Percentiles rank a stretch among this genome's conserved stretches.
Conservation (phyloP, 139 green algal genomes). For the Chlamydomonas asymmetrica region DNA sequence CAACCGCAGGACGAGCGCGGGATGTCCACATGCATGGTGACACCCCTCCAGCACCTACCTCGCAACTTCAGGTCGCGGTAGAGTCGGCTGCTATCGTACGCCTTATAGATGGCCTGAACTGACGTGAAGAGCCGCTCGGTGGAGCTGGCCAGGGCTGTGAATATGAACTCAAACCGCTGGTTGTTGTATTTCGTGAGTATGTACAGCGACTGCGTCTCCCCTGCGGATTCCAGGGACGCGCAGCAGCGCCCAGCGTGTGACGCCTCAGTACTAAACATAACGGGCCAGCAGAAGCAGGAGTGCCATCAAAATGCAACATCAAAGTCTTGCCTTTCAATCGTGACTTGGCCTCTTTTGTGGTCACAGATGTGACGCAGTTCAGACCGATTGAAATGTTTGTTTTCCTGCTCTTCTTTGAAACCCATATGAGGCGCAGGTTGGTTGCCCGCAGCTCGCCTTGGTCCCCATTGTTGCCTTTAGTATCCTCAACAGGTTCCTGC, state of each 20-base stretch:
- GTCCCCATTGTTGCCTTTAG: conserved; percentile 70
- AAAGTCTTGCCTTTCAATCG: too few relatives aligned
- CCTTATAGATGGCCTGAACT: conserved; percentile 57
- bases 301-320: too few relatives aligned
- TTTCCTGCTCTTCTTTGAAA: conserved; percentile 40
- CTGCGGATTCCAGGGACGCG: too few relatives aligned
- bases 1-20: too few relatives aligned
- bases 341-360: conserved; percentile 38
- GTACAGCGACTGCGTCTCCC: conserved; percentile 47
- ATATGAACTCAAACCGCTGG: conserved; percentile 76
- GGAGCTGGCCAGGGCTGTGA: conserved; percentile 42
- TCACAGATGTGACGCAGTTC: conserved; percentile 59
- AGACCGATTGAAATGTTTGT: conserved; percentile 69
- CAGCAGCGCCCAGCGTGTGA: too few relatives aligned
- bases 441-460: conserved; percentile 54
- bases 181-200: conserved; percentile 61
- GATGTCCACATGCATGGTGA: too few relatives aligned
- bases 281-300: too few relatives aligned
- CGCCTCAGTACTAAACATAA: too few relatives aligned
- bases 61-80: conserved; percentile 71
- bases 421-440: conserved; percentile 65
- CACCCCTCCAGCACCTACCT: conserved; percentile 39
- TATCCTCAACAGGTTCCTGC: conserved; percentile 65
- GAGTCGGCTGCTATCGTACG: conserved; percentile 67
- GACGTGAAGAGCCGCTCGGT: conserved; percentile 45